Evolutionary conservation across 495 filamentous ascomycete species (phyloP).

Genomic region (Aspergillus affinis): DNA sequence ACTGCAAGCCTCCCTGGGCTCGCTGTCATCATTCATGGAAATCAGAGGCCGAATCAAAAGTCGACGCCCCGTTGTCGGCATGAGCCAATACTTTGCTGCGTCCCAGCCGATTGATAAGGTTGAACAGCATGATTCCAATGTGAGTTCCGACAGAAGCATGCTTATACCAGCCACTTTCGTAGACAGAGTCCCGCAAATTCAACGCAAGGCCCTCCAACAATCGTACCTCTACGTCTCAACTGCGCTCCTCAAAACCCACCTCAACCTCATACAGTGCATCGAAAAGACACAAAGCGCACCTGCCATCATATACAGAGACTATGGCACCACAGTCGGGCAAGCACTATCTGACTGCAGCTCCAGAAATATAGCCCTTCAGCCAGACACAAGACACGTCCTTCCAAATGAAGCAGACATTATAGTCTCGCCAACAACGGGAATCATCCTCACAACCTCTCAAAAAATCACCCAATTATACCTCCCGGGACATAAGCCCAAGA

Average conservation of each 20-base stretch:
- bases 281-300: slow-evolving; percentile 19
- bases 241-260: slow-evolving; percentile 29
- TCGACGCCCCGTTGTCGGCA: not conserved
- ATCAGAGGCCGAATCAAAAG: slow-evolving; percentile 18
- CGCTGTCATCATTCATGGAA: slow-evolving; percentile 32
- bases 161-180: not conserved
- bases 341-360: not conserved
- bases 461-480: slow-evolving; percentile 69
- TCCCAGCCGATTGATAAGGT: not conserved
- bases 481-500: slow-evolving; percentile 53
- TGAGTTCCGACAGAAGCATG: not conserved
- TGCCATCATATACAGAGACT: slow-evolving; percentile 33
- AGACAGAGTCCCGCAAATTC: slow-evolving; percentile 3
- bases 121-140: not conserved
- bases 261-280: slow-evolving; percentile 23
- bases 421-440: slow-evolving; percentile 66
- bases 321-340: slow-evolving; percentile 3
- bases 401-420: slow-evolving; percentile 70
- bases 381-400: not conserved
- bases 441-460: slow-evolving; percentile 71
- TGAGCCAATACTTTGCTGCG: slow-evolving; percentile 19
- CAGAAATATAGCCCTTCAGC: not conserved
- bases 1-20: slow-evolving; percentile 18
- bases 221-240: slow-evolving; percentile 28
- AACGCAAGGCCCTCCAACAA: slow-evolving; percentile 1